Base-by-base conservation (phyloP, 2,329 filamentous ascomycete genomes). In the Hymenoscyphus scutula region DNA sequence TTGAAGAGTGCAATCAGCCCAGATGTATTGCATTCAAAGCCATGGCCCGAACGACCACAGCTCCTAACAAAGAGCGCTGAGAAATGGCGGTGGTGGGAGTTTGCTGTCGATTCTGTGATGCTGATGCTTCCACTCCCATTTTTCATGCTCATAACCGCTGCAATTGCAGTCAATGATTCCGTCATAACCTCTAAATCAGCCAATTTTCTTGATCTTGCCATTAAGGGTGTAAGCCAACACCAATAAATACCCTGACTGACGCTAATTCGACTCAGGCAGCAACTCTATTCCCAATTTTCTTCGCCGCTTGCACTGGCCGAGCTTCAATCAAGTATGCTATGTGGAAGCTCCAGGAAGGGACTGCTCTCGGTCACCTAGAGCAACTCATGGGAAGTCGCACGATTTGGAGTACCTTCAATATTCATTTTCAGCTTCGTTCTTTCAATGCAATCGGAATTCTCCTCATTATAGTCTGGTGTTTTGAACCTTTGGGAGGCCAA, bases 401-500 rank as follows among this genome's bases (percentile, higher is more conserved):
- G 1, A 68, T 75, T 7, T 68, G 65, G 7, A 67, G 69, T 30
- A 66, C 72, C 8, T 41, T 74, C 13, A 56, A 62, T 1, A 73
- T 73, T 6, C 68, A 72, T 32, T 58, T 73, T 11, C 63, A 67
- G 51, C 67, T 75, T 5, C 62, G 68, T 23, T 64, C 68, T 1
- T 62, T 73, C 55, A 73, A 74, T 57, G 19, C 68, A 4, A 63
- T 75, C 5, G 68, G 66, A 0, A 6, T 73, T 3, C 59, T 58
- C 1, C 60, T 75, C 13, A 53, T 74, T 6, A 15, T 74, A 0
- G 30, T 73, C 13, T 75, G 74, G 73, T 64, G 65, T 25, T 63
- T 74, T 17, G 75, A 73, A 5, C 73, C 73, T 1, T 61, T 75
- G 2, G 74, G 73, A 13, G 67, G 67, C n/a, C 73, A 75, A 64